Evolutionary conservation across 2,329 filamentous ascomycete species (phyloP).

Genomic region (Penicillium sp.): DNA sequence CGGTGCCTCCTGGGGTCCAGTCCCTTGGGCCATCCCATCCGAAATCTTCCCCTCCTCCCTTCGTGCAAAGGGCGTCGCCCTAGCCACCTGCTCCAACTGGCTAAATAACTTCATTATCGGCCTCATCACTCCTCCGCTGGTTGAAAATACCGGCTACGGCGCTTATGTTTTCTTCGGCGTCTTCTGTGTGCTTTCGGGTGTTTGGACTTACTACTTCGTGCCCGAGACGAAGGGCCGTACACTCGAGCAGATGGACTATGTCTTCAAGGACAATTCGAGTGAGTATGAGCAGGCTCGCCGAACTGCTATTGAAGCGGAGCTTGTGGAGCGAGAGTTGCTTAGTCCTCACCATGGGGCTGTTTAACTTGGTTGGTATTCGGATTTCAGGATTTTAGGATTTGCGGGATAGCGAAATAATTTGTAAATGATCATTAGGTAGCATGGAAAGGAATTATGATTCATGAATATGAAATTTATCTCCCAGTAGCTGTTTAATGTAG

Average conservation of each 20-base stretch:
- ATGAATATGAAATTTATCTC: neutral
- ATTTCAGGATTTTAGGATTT: neutral
- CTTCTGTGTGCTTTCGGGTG: conserved; percentile 52
- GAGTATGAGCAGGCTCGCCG: conserved; percentile 32
- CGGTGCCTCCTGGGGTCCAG: conserved; percentile 59
- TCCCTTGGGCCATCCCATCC: conserved; percentile 47
- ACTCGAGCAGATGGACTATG: conserved; percentile 57
- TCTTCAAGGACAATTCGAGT: conserved; percentile 42
- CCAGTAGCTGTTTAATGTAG: neutral
- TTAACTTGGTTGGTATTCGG: neutral
- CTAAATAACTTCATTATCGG: conserved; percentile 65
- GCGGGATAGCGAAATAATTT: neutral
- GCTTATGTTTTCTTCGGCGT: conserved; percentile 62
- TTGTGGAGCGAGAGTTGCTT: conserved; percentile 18
- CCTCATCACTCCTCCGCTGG: conserved; percentile 65
- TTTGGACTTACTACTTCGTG: conserved; percentile 57
- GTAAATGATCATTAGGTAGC: neutral
- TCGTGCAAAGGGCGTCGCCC: conserved; percentile 65
- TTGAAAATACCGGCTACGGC: conserved; percentile 57
- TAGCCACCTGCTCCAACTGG: conserved; percentile 66
- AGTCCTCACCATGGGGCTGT: neutral
- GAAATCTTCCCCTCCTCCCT: conserved; percentile 66
- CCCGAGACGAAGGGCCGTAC: conserved; percentile 60
- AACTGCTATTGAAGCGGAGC: conserved; percentile 32
- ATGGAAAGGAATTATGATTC: neutral